Base-by-base conservation (phyloP, 2,329 filamentous ascomycete genomes). In the Xylariaceae sp. region DNA sequence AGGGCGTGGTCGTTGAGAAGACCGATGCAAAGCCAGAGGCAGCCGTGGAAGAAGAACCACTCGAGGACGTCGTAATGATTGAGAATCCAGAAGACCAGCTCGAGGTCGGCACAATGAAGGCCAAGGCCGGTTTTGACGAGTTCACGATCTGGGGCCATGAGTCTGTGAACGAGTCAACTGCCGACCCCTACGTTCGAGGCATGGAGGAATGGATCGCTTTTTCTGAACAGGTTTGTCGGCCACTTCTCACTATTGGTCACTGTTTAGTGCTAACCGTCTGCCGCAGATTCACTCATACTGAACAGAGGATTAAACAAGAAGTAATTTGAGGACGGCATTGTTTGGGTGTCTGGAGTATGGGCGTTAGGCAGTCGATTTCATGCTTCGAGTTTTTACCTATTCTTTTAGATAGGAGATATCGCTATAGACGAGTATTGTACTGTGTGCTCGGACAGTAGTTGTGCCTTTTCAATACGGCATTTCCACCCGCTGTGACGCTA, bases 71-170 rank as follows among this genome's bases (percentile, higher is more conserved):
- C 2, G 78, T 80, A 2, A 71, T 77, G 1, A 69, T 74, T 1
- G 78, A 79, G 8, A 74, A 80, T 13, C 75, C 77, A 1, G 76
- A 79, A 2, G 76, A 77, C 13, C 69, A 76, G 47, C 68, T 76
- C 10, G 78, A 82, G 23, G 78, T 82, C 1, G 81, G 84, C 8
- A 78, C 78, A 17, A 75, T 93, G 66, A 81, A 88, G 54, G 77
- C 84, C 49, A 78, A 86, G 17, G 86, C 85, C 1, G 79, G 79
- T 13, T 97, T 97, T 70, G 84, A 91, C 5, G 80, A 88, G 57
- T 72, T 96, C 54, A 75, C 90, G 2, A 80, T 96, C n/a, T 97
- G 92, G 92, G 87, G 83, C 0, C 92, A 96, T 72, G 92, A 94
- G 66, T 74, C 76, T 0, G 67, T 83, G 53, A 85, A 85, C 4